These are phyloP conservation scores for Stephania cephalantha DNA, from an alignment of 164 flowering plant species.

Conservation along the genomic window DNA sequence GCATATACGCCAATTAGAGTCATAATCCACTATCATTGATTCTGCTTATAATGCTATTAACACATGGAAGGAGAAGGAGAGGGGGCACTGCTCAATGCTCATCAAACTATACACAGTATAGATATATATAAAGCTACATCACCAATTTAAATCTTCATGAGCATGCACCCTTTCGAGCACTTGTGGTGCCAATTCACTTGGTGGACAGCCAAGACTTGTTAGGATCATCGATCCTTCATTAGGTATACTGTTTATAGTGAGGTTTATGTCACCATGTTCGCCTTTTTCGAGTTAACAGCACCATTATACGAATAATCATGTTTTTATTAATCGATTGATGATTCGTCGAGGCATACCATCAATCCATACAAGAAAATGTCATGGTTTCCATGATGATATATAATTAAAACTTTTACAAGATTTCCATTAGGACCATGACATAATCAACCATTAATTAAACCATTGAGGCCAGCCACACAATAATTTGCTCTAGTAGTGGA, in stretches of 20 bases:
- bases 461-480: neutral
- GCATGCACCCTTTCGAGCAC: neutral
- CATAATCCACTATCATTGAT: neutral
- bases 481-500: conserved; percentile 13
- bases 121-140: neutral
- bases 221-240: neutral
- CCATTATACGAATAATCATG: neutral
- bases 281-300: conserved; percentile 1
- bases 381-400: neutral
- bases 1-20: neutral
- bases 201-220: neutral
- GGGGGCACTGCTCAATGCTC: too few relatives aligned
- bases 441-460: conserved; percentile 9
- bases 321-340: neutral
- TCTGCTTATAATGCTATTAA: neutral
- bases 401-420: neutral
- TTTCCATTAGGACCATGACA: conserved; percentile 3
- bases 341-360: neutral
- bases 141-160: neutral
- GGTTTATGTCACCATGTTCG: neutral
- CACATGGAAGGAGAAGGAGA: too few relatives aligned
- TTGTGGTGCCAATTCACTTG: conserved; percentile 7
- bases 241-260: conserved; percentile 7
- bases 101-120: neutral
- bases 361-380: neutral